Conservation (phyloP, 2,329 filamentous ascomycete genomes). For the Claviceps monticola region DNA sequence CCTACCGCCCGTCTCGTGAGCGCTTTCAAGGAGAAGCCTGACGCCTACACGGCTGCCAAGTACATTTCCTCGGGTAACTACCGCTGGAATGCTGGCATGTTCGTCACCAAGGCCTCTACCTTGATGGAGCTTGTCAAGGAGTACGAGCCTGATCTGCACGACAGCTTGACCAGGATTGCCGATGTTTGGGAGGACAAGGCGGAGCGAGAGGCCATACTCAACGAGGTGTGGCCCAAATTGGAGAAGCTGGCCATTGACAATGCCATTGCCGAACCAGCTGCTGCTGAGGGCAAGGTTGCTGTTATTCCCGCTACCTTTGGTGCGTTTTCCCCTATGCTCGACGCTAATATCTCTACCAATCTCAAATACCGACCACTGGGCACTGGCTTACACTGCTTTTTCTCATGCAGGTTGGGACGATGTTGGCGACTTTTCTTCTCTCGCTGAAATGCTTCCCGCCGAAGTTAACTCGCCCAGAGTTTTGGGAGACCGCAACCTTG, state of each 20-base stretch:
- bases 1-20: slow-evolving; percentile 12
- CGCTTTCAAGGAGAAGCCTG: slow-evolving; percentile 15
- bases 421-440: slow-evolving; percentile 15
- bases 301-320: slow-evolving; percentile 15
- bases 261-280: slow-evolving; percentile 15
- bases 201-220: slow-evolving; percentile 9
- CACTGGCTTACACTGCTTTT: slow-evolving; percentile 1
- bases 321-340: background rate
- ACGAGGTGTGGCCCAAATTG: slow-evolving; percentile 13
- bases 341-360: background rate
- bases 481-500: slow-evolving; percentile 12
- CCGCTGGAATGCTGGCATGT: slow-evolving; percentile 16
- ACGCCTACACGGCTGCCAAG: slow-evolving; percentile 14
- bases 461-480: slow-evolving; percentile 12
- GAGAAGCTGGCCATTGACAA: slow-evolving; percentile 15
- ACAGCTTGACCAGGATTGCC: slow-evolving; percentile 11
- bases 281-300: slow-evolving; percentile 13
- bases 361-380: too few species aligned
- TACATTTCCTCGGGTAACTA: slow-evolving; percentile 14
- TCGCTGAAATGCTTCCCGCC: slow-evolving; percentile 15
- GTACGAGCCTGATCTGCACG: slow-evolving; percentile 12
- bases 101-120: slow-evolving; percentile 14
- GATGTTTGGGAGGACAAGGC: slow-evolving; percentile 13
- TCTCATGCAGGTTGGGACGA: slow-evolving; percentile 12
- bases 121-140: slow-evolving; percentile 14